Evolutionary conservation across 495 filamentous ascomycete species (phyloP), one percentile per base, ranked within the genome.

Genomic region (Evansstolkia leycettana): DNA sequence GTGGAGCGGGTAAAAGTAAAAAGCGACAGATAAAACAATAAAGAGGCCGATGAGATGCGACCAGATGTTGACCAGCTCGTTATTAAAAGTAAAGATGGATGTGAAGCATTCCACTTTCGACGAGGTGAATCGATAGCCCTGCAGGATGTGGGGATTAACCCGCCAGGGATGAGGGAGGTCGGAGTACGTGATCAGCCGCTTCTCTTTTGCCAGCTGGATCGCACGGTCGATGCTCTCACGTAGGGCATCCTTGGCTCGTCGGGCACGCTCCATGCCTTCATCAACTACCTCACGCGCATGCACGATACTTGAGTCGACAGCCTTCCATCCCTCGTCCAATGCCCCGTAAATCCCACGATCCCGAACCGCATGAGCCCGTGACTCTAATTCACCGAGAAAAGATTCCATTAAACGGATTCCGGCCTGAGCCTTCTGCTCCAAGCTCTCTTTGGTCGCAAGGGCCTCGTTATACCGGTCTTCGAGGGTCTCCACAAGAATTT

Each of bases 51-150:
- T 69, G 7, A 78, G 69, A 53, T 99, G 90, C 9, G 87, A 84
- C 92, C 92, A 99, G 48, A 99, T 99, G 57, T 99, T 99, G 60
- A 95, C 79, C 31, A 80, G 67, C 57, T 99, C 90, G 55, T 99
- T 99, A 34, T 82, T 89, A 42, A 87, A 67, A 18, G 70, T 63
- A 50, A 95, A 85, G 36, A 83, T 72, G 4, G 86, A 94, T 14
- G 72, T 70, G 25, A 96, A 61, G 52, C 89, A 96, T 28, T 83
- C 89, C 33, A 85, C 50, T 54, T 92, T 93, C 33, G 78, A 81
- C 38, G 89, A 79, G 36, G 73, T 82, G 64, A 99, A 99, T 25
- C 90, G 88, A 51, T 99, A 99, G 23, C 90, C 90, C 8, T 66
- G 69, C 15, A 76, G 62, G 53, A 99, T 96, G 59, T 96, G 84